Percentiles rank a stretch among this genome's conserved stretches.
Evolutionary conservation across 164 flowering plant genomes (phyloP).

Genomic region (Tetrastigma voinierianum): DNA sequence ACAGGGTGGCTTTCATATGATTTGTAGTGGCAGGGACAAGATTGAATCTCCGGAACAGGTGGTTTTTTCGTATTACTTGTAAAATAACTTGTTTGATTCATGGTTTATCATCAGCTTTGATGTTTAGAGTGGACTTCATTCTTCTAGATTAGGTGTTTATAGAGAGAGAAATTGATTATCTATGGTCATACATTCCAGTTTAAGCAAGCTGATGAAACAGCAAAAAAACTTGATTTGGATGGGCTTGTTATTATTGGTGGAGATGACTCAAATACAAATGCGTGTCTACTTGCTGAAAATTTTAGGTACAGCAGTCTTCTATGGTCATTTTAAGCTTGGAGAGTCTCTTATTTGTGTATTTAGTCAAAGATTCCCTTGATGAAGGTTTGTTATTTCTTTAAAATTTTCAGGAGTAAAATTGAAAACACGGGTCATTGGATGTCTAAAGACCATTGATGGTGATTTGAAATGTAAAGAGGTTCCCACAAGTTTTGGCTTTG

Average conservation of each 20-base stretch:
- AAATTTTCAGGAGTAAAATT: conserved; percentile 51
- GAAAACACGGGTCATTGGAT: conserved; percentile 82
- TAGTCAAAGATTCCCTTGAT: too few relatives aligned
- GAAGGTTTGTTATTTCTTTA: too few relatives aligned
- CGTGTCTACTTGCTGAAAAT: conserved; percentile 96
- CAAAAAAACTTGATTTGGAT: conserved; percentile 83
- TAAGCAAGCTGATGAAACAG: conserved; percentile 94
- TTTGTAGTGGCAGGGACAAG: conserved; percentile 97
- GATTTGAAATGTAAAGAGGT: conserved; percentile 94
- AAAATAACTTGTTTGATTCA: too few relatives aligned
- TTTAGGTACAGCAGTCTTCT: conserved; percentile 52
- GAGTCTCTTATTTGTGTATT: too few relatives aligned
- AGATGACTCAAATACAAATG: conserved; percentile 98
- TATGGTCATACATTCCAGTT: conserved; percentile 46
- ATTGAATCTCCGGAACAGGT: conserved; percentile 99
- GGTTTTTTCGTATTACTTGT: too few relatives aligned
- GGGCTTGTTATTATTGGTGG: conserved; percentile 99
- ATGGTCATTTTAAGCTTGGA: too few relatives aligned
- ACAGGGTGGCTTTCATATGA: conserved; percentile 99
- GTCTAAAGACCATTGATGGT: conserved; percentile 97
- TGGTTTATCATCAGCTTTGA: too few relatives aligned
- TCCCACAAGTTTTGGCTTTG: conserved; percentile 94
- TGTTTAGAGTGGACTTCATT: too few relatives aligned
- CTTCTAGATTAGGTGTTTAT: too few relatives aligned
- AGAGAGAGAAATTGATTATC: too few relatives aligned